Conservation (phyloP, 306 rosid genomes). For the Medicago ruthenica region DNA sequence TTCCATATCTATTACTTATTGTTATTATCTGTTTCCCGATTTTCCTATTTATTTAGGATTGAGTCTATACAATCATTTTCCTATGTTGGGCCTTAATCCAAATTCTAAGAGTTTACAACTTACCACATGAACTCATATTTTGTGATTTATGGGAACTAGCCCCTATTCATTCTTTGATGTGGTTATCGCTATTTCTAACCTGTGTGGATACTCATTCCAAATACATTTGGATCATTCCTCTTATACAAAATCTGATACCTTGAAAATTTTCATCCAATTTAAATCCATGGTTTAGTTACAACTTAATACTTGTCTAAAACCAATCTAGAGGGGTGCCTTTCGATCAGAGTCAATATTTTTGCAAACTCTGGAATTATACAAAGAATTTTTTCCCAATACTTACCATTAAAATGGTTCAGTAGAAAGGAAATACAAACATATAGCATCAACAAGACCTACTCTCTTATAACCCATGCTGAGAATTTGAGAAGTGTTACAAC, state of each 20-base stretch:
- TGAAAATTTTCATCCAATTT: not conserved
- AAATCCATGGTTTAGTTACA: not conserved
- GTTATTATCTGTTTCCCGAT: too few relatives aligned
- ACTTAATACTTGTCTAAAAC: not conserved
- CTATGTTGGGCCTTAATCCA: not conserved
- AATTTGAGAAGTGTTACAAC: too few relatives aligned
- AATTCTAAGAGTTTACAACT: not conserved
- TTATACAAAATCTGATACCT: not conserved
- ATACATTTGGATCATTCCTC: not conserved
- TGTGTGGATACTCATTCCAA: not conserved
- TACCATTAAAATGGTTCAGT: not conserved
- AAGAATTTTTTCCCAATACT: not conserved
- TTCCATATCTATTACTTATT: too few relatives aligned
- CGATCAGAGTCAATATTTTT: not conserved
- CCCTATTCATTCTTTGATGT: not conserved
- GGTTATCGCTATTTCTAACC: not conserved
- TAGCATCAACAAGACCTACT: not conserved
- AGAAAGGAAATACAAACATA: not conserved
- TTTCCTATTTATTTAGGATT: too few relatives aligned
- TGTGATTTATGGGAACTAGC: not conserved
- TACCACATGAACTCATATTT: not conserved
- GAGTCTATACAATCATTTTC: too few relatives aligned
- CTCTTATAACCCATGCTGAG: not conserved
- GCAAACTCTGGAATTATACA: not conserved
- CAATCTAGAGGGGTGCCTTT: not conserved